Conservation (phyloP, 2,329 filamentous ascomycete species). For the Dothideomycetes sp. region DNA sequence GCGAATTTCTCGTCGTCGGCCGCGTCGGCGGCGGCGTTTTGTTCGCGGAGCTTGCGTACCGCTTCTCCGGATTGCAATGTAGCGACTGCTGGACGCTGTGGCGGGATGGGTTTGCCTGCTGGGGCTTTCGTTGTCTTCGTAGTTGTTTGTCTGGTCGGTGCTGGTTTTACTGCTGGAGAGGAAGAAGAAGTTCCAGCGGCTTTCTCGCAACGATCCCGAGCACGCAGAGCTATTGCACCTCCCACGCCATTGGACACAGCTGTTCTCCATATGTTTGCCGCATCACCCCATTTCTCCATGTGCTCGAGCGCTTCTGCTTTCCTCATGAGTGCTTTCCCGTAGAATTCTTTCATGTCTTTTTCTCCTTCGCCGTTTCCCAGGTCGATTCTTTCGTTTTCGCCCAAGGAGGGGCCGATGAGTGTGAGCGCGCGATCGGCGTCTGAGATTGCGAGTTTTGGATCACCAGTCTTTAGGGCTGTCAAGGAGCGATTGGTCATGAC, state of each 20-base stretch:
- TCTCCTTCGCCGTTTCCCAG: constrained; percentile 49
- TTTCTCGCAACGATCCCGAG: constrained; percentile 80
- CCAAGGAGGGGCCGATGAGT: constrained; percentile 70
- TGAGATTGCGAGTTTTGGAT: constrained; percentile 74
- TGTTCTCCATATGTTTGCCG: constrained; percentile 66
- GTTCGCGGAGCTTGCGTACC: constrained; percentile 70
- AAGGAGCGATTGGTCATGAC: constrained; percentile 85
- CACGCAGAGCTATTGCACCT: constrained; percentile 74
- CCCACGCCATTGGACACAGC: constrained; percentile 80
- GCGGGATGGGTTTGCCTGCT: constrained; percentile 5
- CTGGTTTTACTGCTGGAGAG: constrained; percentile 47
- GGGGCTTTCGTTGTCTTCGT: constrained; percentile 11
- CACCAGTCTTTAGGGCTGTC: constrained; percentile 82
- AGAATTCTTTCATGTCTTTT: constrained; percentile 88
- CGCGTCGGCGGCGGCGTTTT: constrained; percentile 74
- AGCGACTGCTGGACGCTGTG: constrained; percentile 21
- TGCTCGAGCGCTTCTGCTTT: constrained; percentile 95
- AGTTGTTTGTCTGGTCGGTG: constrained; percentile 12
- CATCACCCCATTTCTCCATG: constrained; percentile 88
- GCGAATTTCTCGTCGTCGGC: constrained; percentile 91
- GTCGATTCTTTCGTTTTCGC: constrained; percentile 70
- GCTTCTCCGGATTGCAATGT: constrained; percentile 51
- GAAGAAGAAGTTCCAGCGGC: constrained; percentile 51
- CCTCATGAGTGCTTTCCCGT: constrained; percentile 83
- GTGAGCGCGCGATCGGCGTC: constrained; percentile 75